Conservation (phyloP, 352 stramenopile genomes). For the Phytophthora pisi region DNA sequence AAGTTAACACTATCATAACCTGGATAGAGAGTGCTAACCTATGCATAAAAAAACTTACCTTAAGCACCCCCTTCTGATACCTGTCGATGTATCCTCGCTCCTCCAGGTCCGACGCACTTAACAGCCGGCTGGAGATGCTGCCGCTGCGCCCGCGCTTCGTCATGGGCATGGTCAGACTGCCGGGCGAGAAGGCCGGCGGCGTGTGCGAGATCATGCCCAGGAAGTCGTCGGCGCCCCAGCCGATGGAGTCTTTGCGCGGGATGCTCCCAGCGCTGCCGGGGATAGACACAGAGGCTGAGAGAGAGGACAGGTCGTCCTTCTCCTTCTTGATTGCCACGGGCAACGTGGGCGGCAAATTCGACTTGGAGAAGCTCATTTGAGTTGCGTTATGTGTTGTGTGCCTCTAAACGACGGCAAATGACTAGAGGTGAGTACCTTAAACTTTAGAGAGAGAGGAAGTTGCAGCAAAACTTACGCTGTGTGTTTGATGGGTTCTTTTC, state of each 20-base stretch:
- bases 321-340: slow-evolving; percentile 79
- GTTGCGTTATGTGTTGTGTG: slow-evolving; percentile 7
- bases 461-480: background rate
- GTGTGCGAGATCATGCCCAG: slow-evolving; percentile 91
- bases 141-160: slow-evolving; percentile 85
- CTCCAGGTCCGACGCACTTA: slow-evolving; percentile 91
- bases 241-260: slow-evolving; percentile 81
- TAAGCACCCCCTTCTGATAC: slow-evolving; percentile 91
- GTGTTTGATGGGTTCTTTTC: slow-evolving; percentile 4
- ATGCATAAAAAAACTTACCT: slow-evolving; percentile 46
- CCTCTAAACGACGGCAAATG: slow-evolving; percentile 10
- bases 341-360: slow-evolving; percentile 64
- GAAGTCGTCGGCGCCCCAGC: slow-evolving; percentile 86
- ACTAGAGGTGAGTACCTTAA: slow-evolving; percentile 8
- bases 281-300: slow-evolving; percentile 42
- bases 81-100: slow-evolving; percentile 91
- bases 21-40: background rate
- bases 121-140: slow-evolving; percentile 83
- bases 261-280: slow-evolving; percentile 36
- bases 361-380: slow-evolving; percentile 47
- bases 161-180: slow-evolving; percentile 88
- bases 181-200: slow-evolving; percentile 89
- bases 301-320: slow-evolving; percentile 34
- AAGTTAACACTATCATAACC: background rate
- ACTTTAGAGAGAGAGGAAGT: background rate